Evolutionary conservation across 345 rosid genomes (phyloP).

Genomic region (Punica granatum): DNA sequence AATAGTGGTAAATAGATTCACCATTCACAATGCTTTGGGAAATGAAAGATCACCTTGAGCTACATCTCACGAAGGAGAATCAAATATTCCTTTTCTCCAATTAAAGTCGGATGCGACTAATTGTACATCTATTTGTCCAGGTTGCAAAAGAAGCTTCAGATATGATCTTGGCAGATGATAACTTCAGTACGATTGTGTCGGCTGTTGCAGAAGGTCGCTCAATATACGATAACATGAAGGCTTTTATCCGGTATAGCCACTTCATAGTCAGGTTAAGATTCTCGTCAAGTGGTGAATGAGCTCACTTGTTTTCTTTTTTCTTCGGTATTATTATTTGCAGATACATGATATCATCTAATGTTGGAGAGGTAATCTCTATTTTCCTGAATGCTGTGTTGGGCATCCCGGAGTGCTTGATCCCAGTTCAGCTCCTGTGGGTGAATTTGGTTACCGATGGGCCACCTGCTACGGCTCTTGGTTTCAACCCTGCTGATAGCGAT

Average conservation of each 20-base stretch:
- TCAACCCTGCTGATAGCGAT: conserved; percentile 85
- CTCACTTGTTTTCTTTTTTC: conserved; percentile 4
- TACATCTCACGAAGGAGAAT: neutral
- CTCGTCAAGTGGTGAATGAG: neutral
- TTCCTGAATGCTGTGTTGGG: conserved; percentile 87
- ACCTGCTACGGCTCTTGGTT: conserved; percentile 96
- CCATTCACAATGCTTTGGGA: neutral
- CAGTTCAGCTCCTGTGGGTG: conserved; percentile 96
- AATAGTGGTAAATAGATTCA: neutral
- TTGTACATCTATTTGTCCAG: conserved; percentile 24
- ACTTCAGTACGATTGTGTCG: conserved; percentile 72
- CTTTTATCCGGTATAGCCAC: conserved; percentile 63
- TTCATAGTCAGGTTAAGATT: neutral
- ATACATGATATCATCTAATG: conserved; percentile 95
- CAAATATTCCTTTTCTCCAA: neutral
- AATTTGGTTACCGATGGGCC: conserved; percentile 95
- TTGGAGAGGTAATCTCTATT: conserved; percentile 89
- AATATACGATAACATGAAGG: conserved; percentile 87
- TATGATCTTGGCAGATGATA: conserved; percentile 94
- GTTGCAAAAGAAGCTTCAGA: conserved; percentile 98
- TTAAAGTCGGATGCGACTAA: neutral
- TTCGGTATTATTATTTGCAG: conserved; percentile 25
- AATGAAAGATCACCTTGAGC: neutral
- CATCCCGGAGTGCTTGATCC: conserved; percentile 87
- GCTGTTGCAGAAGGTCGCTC: conserved; percentile 93